Base-by-base conservation (phyloP, 2,329 filamentous ascomycete species). In the Verticillium nubilum region DNA sequence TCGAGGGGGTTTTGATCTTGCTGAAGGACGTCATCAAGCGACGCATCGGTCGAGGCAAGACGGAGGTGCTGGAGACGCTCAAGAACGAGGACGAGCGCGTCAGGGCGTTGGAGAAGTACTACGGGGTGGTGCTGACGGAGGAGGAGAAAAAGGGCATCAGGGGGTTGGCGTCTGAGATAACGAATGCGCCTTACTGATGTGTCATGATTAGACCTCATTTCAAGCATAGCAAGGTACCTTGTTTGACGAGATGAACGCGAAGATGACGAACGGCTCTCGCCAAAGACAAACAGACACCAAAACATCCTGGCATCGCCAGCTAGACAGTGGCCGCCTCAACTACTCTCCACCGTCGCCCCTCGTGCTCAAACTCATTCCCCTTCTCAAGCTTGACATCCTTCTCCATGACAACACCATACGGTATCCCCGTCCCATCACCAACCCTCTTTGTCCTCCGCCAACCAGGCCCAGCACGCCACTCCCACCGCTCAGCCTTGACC, bases 401-500 rank as follows among this genome's bases (percentile, higher is more conserved):
- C 29, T 58, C 62, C 9, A 68, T 59, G 17, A 67, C 54, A 52
- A 63, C 65, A n/a, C 67, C 63, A 37, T 75, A 75, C 4, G 77
- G 75, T 60, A 79, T 54, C 10, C 56, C 64, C 9, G 19, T 19
- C 19, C 66, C 63, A 0, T 64, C 54, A 1, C 78, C 78, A 37
- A 76, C 66, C 23, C 66, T 69, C n/a, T 72, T 66, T 13, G 69
- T 67, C 61, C 67, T 70, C 65, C 59, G 69, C 78, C 78, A 80
- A 17, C 65, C 66, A 2, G 60, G 66, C 12, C 63, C 54, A 29
- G 60, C 63, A 19, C 42, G 62, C 69, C 75, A 82, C 65, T 77
- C 74, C 85, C 85, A 87, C 58, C 84, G 74, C 75, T 88, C 86
- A 1, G 79, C 73, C 23, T 76, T 73, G 12, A 82, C 66, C 5